Conservation (phyloP, 345 rosid species). For the Murraya koenigii region DNA sequence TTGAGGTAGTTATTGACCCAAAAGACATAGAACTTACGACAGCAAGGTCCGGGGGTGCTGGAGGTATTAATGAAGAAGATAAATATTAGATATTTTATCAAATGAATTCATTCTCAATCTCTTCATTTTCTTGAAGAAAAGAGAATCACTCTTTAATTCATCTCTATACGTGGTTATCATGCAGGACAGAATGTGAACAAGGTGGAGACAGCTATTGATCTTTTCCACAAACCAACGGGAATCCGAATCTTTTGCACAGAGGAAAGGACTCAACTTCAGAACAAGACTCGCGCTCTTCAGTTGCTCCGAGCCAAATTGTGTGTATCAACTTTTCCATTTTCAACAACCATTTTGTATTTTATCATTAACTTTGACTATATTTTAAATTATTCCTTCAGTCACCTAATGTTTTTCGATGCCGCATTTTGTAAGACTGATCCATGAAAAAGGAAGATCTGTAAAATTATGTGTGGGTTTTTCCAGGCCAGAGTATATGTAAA, state of each 20-base stretch:
- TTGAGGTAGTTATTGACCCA: conserved; percentile 92
- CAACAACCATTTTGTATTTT: not conserved
- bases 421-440: not conserved
- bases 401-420: not conserved
- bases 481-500: not conserved
- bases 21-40: conserved; percentile 92
- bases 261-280: conserved; percentile 85
- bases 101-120: not conserved
- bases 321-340: conserved; percentile 20
- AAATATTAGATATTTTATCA: not conserved
- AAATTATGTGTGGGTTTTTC: not conserved
- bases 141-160: not conserved
- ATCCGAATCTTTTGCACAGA: conserved; percentile 96
- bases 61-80: conserved; percentile 51
- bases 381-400: not conserved
- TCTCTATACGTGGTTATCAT: conserved; percentile 19
- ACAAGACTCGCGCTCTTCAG: conserved; percentile 79
- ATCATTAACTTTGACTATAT: not conserved
- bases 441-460: not conserved
- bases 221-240: conserved; percentile 89
- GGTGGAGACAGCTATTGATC: conserved; percentile 97
- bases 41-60: conserved; percentile 98
- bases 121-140: not conserved
- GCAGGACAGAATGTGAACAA: conserved; percentile 97
- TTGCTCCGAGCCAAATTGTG: conserved; percentile 93